These are phyloP conservation scores for Pleoardoris graminearum DNA, from an alignment of 2,329 filamentous ascomycete genomes.

Conservation along the genomic window DNA sequence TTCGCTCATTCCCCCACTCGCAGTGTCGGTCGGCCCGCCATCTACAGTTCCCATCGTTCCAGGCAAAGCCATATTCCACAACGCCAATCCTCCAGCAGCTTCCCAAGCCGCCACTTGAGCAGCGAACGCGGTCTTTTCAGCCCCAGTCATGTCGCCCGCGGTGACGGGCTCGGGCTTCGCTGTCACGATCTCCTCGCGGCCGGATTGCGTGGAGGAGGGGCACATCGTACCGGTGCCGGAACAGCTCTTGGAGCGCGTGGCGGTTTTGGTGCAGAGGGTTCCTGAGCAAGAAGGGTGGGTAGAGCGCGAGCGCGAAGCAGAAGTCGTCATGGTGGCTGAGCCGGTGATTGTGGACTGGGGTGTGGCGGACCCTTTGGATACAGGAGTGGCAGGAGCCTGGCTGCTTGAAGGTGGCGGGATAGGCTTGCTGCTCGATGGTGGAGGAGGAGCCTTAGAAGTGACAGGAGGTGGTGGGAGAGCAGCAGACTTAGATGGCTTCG, in stretches of 20 bases:
- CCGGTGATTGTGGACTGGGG: not conserved
- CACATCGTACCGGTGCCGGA: not conserved
- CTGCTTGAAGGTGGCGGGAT: not conserved
- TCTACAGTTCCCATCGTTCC: not conserved
- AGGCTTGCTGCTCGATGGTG: not conserved
- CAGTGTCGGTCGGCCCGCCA: not conserved
- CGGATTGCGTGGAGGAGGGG: not conserved
- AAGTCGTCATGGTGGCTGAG: not conserved
- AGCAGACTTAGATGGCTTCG: not conserved
- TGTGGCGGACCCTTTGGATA: not conserved
- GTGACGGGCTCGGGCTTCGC: not conserved
- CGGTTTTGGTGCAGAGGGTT: not conserved
- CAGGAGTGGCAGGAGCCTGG: not conserved
- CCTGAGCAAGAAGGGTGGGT: not conserved
- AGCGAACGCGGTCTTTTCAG: not conserved
- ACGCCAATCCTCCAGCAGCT: not conserved
- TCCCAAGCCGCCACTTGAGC: not conserved
- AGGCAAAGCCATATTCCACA: not conserved
- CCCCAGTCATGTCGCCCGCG: not conserved
- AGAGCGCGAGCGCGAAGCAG: not conserved
- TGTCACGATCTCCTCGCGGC: not conserved
- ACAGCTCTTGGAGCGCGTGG: not conserved
- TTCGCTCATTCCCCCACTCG: not conserved
- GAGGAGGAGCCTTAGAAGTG: not conserved
- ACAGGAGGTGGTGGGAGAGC: not conserved